Evolutionary conservation across 1,139 yeast genomes (phyloP), one percentile per base, ranked within the genome.

Genomic region (Saccharomycopsis crataegensis): DNA sequence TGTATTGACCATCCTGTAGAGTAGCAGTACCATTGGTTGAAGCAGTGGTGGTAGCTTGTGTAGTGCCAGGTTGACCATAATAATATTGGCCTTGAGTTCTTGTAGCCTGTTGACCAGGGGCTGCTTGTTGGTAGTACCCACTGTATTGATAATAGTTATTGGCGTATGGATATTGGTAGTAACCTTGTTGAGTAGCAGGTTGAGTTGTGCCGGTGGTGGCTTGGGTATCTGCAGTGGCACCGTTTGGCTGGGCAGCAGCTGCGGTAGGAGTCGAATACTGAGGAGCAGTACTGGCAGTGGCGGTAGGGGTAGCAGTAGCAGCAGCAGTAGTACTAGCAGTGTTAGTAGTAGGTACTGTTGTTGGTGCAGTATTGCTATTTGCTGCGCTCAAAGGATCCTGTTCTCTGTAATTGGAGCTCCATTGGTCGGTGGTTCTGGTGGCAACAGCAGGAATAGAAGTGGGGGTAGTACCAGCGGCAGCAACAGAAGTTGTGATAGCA

Each of bases 81-180:
- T 12, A 16, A 44, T 46, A 28, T 8, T 37, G 36, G 50, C 59
- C 4, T 48, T 60, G 64, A n/a, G 37, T 48, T 58, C 63, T 22
- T 51, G 57, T 33, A 38, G 56, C 53, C 6, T 57, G 60, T 32
- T 50, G 56, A 17, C 28, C 28, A 45, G 56, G 45, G 55, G 59
- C 43, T 56, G 63, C 33, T 52, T 46, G 57, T 40, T 49, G 56
- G 12, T 51, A 45, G 46, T 51, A 53, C 32, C 50, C 37, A 51
- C 46, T 33, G 43, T 52, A 52, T 49, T 53, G 54, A 56, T 32
- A 51, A 46, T 51, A 53, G 14, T 40, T 48, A 43, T 49, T 40
- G 31, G 36, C 33, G 50, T 53, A 47, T 48, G 58, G 59, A 33
- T 56, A 53, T 11, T 58, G 58, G 43, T 46, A 46, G 37, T 51